Percentiles rank a stretch among this genome's conserved stretches.
Conservation (phyloP, 1,284 basidiomycete genomes). For the Boletus semigastroideus region DNA sequence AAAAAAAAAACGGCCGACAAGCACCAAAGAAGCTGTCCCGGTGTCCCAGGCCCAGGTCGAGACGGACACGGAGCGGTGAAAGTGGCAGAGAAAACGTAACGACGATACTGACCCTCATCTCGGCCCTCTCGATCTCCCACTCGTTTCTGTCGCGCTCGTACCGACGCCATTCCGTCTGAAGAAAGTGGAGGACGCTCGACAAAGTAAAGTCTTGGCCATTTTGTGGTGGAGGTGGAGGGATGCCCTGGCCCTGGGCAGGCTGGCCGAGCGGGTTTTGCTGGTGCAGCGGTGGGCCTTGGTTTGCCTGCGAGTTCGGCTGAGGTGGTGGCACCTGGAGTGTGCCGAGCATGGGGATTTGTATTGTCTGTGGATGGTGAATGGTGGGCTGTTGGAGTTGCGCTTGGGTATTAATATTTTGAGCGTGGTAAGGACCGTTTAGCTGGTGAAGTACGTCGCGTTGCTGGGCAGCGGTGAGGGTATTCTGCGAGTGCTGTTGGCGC, state of each 20-base stretch:
- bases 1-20: background rate
- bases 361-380: constrained; percentile 40
- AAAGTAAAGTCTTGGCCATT: constrained; percentile 89
- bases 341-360: constrained; percentile 68
- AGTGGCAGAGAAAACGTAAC: constrained; percentile 21
- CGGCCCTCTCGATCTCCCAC: constrained; percentile 99
- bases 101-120: constrained; percentile 85
- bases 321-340: constrained; percentile 59
- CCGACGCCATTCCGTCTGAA: constrained; percentile 97
- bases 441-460: constrained; percentile 32
- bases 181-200: constrained; percentile 93
- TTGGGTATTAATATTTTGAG: constrained; percentile 21
- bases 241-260: constrained; percentile 55
- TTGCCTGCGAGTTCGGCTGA: constrained; percentile 42
- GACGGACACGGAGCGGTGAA: background rate
- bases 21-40: background rate
- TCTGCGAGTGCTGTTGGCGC: constrained; percentile 26
- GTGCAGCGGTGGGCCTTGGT: constrained; percentile 35
- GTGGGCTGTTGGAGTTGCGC: constrained; percentile 24
- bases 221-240: constrained; percentile 72
- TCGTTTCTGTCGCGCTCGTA: constrained; percentile 98
- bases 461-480: constrained; percentile 28
- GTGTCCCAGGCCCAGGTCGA: background rate
- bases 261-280: constrained; percentile 54
- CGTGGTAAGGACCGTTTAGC: constrained; percentile 26